Evolutionary conservation across 495 filamentous ascomycete species (phyloP).

Genomic region (Astrothelium macrocarpum): DNA sequence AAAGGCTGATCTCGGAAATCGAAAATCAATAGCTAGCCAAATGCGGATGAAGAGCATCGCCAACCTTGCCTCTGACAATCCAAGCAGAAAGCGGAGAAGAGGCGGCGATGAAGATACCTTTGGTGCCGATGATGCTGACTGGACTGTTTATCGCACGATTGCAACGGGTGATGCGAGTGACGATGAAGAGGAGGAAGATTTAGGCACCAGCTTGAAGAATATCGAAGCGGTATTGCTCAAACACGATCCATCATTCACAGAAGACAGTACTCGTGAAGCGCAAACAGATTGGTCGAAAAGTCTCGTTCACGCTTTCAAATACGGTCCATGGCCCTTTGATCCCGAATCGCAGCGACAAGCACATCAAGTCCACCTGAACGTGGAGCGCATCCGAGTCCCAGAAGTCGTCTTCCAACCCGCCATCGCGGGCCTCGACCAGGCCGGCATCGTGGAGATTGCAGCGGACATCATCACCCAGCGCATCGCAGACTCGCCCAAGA

Average conservation of each 20-base stretch:
- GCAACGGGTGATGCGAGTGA: constrained; percentile 68
- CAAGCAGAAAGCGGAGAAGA: constrained; percentile 71
- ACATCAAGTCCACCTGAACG: constrained; percentile 87
- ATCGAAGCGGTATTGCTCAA: constrained; percentile 77
- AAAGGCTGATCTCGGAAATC: constrained; percentile 85
- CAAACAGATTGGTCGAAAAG: constrained; percentile 90
- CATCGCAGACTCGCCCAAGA: constrained; percentile 47
- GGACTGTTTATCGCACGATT: constrained; percentile 89
- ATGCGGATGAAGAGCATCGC: constrained; percentile 98
- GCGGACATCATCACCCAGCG: constrained; percentile 76
- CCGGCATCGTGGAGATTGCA: constrained; percentile 81
- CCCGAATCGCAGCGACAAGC: constrained; percentile 66
- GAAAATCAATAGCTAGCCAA: constrained; percentile 89
- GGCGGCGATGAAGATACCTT: constrained; percentile 81
- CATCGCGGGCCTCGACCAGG: constrained; percentile 94
- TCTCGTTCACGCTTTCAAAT: constrained; percentile 77
- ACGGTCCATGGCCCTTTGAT: constrained; percentile 80
- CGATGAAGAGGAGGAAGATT: constrained; percentile 79
- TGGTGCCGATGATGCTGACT: constrained; percentile 94
- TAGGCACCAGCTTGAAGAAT: constrained; percentile 55
- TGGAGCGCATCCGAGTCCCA: constrained; percentile 91
- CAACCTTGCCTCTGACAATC: constrained; percentile 85
- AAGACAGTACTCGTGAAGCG: constrained; percentile 82
- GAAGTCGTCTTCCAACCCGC: constrained; percentile 90
- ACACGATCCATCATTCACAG: constrained; percentile 79